These are phyloP conservation scores for Strobilomyces echinocephalus DNA, from an alignment of 768 basidiomycete species.

Conservation along the genomic window DNA sequence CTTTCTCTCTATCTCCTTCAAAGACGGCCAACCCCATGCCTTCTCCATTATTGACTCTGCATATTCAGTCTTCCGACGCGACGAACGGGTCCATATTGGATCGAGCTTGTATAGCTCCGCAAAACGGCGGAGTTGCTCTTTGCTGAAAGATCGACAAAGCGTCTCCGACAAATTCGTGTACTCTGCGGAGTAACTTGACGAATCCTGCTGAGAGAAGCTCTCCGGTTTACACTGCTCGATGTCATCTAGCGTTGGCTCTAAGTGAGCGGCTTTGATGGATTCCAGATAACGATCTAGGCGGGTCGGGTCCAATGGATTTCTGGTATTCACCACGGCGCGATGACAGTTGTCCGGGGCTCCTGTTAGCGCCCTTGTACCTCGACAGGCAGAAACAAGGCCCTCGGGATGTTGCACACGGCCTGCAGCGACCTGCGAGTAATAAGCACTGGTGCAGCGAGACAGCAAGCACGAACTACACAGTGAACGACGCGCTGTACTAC, in stretches of 20 bases:
- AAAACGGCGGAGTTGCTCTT: constrained; percentile 55
- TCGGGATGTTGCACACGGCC: constrained; percentile 3
- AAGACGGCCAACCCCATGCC: constrained; percentile 66
- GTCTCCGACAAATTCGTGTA: constrained; percentile 51
- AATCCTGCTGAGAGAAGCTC: constrained; percentile 36
- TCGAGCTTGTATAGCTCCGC: constrained; percentile 44
- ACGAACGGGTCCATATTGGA: constrained; percentile 29
- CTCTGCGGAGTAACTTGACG: constrained; percentile 44
- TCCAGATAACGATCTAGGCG: constrained; percentile 55
- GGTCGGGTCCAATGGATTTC: constrained; percentile 37
- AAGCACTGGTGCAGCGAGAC: constrained; percentile 15
- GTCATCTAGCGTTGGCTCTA: constrained; percentile 53
- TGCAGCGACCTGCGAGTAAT: constrained; percentile 23
- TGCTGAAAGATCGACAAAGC: constrained; percentile 60
- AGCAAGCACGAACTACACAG: constrained; percentile 14
- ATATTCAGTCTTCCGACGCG: constrained; percentile 36
- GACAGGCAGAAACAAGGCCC: constrained; percentile 1
- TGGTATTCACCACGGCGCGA: background rate
- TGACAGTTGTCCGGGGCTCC: constrained; percentile 1
- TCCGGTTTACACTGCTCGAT: constrained; percentile 53
- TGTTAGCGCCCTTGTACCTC: constrained; percentile 1
- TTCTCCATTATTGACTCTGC: constrained; percentile 56
- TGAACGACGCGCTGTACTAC: constrained; percentile 12
- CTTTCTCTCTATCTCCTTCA: constrained; percentile 47
- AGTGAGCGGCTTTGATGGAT: constrained; percentile 42